phyloP scores from a whole-genome alignment of 345 rosid species.

The Aquilaria sinensis region DNA sequence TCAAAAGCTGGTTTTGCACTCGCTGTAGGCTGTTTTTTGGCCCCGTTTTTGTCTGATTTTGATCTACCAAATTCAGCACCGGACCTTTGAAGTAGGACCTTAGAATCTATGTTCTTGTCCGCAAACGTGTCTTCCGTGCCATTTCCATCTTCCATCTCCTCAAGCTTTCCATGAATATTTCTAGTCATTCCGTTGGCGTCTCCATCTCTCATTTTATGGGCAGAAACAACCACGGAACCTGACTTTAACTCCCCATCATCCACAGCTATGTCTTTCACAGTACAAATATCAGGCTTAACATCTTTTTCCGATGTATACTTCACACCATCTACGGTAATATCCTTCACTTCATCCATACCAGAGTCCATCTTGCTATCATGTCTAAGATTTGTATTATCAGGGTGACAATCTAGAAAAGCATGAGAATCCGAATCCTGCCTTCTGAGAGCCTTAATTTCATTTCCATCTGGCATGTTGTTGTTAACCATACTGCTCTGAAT shows the following conservation, averaged over 20 bases:
- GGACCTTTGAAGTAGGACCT: slow-evolving; percentile 22
- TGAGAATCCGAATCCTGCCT: slow-evolving; percentile 64
- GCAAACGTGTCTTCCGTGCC: slow-evolving; percentile 26
- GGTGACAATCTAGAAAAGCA: slow-evolving; percentile 67
- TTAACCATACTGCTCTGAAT: slow-evolving; percentile 25
- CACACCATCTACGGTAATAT: slow-evolving; percentile 91
- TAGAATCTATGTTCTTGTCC: slow-evolving; percentile 35
- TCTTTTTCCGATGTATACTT: slow-evolving; percentile 52
- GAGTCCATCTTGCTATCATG: slow-evolving; percentile 38
- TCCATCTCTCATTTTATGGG: slow-evolving; percentile 28
- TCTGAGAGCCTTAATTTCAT: slow-evolving; percentile 51
- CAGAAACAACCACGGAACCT: slow-evolving; percentile 18
- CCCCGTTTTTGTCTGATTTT: slow-evolving; percentile 44
- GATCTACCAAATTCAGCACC: slow-evolving; percentile 30
- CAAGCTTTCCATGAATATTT: slow-evolving; percentile 29
- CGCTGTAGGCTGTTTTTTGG: slow-evolving; percentile 39
- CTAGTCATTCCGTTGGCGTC: slow-evolving; percentile 32
- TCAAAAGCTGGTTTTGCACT: slow-evolving; percentile 49
- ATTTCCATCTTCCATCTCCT: slow-evolving; percentile 37
- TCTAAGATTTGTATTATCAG: slow-evolving; percentile 57
- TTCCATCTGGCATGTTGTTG: slow-evolving; percentile 27
- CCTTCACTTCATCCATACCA: slow-evolving; percentile 65
- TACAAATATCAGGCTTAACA: slow-evolving; percentile 40
- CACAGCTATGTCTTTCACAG: slow-evolving; percentile 80
- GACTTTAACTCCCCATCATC: slow-evolving; percentile 59